Evolutionary conservation across 23 red algal species (phyloP).

Genomic region (Gracilaria gracilis): DNA sequence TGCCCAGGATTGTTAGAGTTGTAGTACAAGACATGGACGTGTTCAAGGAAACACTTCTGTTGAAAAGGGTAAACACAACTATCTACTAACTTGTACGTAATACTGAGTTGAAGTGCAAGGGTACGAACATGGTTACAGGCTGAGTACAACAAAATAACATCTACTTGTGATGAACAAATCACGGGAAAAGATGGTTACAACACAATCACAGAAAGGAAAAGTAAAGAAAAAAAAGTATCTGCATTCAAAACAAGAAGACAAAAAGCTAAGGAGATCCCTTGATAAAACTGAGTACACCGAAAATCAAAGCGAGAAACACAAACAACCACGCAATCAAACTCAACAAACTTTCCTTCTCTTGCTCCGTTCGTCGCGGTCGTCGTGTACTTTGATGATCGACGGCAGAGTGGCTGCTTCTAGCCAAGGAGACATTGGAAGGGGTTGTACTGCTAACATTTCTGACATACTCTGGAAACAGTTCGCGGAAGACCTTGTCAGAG

Average conservation of each 20-base stretch:
- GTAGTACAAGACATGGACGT: not conserved
- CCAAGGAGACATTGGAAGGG: constrained; percentile 2
- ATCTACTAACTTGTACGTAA: not conserved
- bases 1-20: too few relatives aligned
- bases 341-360: constrained; percentile 70
- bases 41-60: not conserved
- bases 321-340: constrained; percentile 77
- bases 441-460: constrained; percentile 25
- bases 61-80: constrained; percentile 30
- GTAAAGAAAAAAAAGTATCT: constrained; percentile 4
- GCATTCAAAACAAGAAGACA: not conserved
- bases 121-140: not conserved
- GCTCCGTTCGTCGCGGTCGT: constrained; percentile 31
- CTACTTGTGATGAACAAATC: not conserved
- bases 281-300: constrained; percentile 64
- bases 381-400: constrained; percentile 35
- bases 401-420: not conserved
- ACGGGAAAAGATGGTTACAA: not conserved
- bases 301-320: constrained; percentile 69
- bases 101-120: not conserved
- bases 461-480: constrained; percentile 87
- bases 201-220: not conserved
- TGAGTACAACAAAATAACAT: not conserved
- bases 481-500: constrained; percentile 73
- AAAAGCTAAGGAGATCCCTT: constrained; percentile 51